Evolutionary conservation across 352 stramenopile species (phyloP).

Genomic region (Thalassiosira oceanica): DNA sequence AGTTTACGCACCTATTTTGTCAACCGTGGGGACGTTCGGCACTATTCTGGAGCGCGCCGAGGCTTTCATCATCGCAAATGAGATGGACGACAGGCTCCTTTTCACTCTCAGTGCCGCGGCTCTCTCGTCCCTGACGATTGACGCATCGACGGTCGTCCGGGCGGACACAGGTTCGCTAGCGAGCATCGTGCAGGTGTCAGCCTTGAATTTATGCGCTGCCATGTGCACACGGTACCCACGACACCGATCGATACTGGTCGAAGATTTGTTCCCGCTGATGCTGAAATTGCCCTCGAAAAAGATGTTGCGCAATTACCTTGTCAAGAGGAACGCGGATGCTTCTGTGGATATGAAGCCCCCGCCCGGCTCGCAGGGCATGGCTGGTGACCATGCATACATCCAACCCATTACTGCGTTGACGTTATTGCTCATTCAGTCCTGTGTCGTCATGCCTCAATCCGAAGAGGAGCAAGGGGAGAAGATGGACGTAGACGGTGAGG

Average conservation of each 20-base stretch:
- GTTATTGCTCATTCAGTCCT: constrained; percentile 71
- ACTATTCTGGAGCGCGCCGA: constrained; percentile 67
- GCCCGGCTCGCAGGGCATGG: neutral
- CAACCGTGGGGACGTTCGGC: constrained; percentile 49
- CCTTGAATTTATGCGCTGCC: constrained; percentile 60
- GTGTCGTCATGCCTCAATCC: constrained; percentile 56
- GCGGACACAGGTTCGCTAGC: constrained; percentile 35
- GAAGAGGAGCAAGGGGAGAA: constrained; percentile 35
- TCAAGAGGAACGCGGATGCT: constrained; percentile 36
- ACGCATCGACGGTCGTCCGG: constrained; percentile 40
- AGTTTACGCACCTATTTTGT: constrained; percentile 65
- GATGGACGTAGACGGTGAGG: constrained; percentile 20
- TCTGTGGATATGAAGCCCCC: neutral
- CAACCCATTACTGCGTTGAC: constrained; percentile 70
- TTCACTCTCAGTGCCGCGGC: constrained; percentile 56
- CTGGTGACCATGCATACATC: constrained; percentile 47
- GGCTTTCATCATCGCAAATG: constrained; percentile 53
- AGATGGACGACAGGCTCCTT: constrained; percentile 72
- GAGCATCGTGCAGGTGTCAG: constrained; percentile 58
- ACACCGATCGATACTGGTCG: constrained; percentile 75
- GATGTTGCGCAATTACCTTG: constrained; percentile 62
- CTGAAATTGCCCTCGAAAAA: constrained; percentile 75
- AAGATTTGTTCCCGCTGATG: constrained; percentile 81
- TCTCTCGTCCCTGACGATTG: constrained; percentile 61
- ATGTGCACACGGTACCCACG: constrained; percentile 72